phyloP scores from a whole-genome alignment of 768 basidiomycete genomes.

The Boletus insuetus region DNA sequence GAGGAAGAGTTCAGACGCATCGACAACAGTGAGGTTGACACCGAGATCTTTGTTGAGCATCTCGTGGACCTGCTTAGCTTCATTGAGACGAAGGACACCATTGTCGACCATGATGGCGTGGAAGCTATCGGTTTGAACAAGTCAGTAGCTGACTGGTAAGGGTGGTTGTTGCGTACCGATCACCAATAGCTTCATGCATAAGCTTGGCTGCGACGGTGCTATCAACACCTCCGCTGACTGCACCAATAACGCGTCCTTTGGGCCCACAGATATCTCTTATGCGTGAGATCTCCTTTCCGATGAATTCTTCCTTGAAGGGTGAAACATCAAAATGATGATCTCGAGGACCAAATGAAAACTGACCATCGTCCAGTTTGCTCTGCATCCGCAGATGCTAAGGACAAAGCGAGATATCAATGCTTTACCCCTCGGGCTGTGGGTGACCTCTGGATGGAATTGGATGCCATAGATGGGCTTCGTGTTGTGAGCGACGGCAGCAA shows the following conservation, averaged over 20 bases:
- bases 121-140: constrained; percentile 54
- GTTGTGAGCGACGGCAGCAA: constrained; percentile 89
- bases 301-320: constrained; percentile 80
- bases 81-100: constrained; percentile 90
- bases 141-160: background rate
- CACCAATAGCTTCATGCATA: constrained; percentile 99
- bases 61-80: constrained; percentile 84
- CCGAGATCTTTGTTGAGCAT: constrained; percentile 94
- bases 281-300: constrained; percentile 91
- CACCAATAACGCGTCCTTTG: constrained; percentile 95
- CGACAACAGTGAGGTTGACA: constrained; percentile 93
- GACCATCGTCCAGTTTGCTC: constrained; percentile 92
- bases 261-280: constrained; percentile 94
- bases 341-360: constrained; percentile 8
- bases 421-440: constrained; percentile 86
- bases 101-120: constrained; percentile 99
- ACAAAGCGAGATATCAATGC: constrained; percentile 88
- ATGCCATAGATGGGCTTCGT: constrained; percentile 90
- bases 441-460: constrained; percentile 99
- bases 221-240: constrained; percentile 96
- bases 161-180: constrained; percentile 56
- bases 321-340: background rate
- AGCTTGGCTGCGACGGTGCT: constrained; percentile 98
- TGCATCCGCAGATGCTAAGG: constrained; percentile 78
- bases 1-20: constrained; percentile 93